Percentiles rank a stretch among this genome's conserved stretches.
These are phyloP conservation scores for Trypanosoma avium DNA, from an alignment of 208 protist genomes.

Conservation along the genomic window DNA sequence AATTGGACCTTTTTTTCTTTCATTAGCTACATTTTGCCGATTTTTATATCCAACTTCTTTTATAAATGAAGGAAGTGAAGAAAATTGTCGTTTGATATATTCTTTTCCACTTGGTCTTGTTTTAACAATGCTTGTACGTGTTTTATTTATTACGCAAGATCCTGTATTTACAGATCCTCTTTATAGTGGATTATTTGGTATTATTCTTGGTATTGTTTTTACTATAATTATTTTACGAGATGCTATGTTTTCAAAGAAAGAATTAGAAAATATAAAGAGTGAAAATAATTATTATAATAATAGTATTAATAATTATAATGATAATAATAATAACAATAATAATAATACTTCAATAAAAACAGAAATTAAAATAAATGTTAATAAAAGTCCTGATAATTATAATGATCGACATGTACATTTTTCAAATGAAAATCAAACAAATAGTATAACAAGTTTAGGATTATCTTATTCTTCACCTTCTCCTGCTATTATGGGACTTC, in stretches of 20 bases:
- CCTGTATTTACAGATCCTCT: constrained; percentile 62
- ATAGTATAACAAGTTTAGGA: constrained; percentile 43
- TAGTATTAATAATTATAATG: constrained; percentile 4
- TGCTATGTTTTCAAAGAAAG: constrained; percentile 55
- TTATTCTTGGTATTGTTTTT: constrained; percentile 56
- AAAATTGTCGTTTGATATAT: constrained; percentile 59
- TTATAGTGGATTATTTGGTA: constrained; percentile 58
- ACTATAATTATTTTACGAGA: constrained; percentile 63
- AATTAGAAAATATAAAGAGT: constrained; percentile 8
- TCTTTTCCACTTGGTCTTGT: constrained; percentile 58
- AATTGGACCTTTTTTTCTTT: constrained; percentile 52
- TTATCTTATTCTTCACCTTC: constrained; percentile 35
- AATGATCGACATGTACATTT: constrained; percentile 15
- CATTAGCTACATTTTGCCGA: constrained; percentile 46
- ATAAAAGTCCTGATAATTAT: not conserved
- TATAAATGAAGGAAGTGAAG: constrained; percentile 27
- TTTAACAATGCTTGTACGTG: constrained; percentile 72
- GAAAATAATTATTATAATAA: not conserved
- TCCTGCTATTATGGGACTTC: constrained; percentile 37
- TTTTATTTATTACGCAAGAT: constrained; percentile 49
- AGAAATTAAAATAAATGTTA: not conserved
- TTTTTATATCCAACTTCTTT: constrained; percentile 52
- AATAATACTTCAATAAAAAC: not conserved
- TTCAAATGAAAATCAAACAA: constrained; percentile 5
- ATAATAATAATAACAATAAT: constrained; percentile 4